Evolutionary conservation across 305 asterid species (phyloP), one percentile per base, ranked within the genome.

Genomic region (Nicotiana rustica): DNA sequence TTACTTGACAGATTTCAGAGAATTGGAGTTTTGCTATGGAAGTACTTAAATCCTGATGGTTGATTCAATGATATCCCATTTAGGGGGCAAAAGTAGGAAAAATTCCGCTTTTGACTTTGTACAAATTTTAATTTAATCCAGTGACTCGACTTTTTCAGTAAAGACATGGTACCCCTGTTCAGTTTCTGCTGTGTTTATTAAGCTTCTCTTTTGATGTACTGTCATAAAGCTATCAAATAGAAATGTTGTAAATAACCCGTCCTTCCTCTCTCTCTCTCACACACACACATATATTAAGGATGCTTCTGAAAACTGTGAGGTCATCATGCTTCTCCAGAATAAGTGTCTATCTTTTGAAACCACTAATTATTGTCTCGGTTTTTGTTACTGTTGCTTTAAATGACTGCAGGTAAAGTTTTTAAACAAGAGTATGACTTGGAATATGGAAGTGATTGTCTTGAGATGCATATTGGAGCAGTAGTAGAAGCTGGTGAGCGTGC

Each of bases 361-460:
- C 29, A 15, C 25, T 75, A 29, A 29, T 52, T 52, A 49, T 75
- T 33, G 25, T 75, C 80, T 76, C 65, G 29, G 10, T 33, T 35
- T 64, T 9, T 66, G 31, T 33, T 56, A 38, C 59, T 19, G 14
- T 5, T 79, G 33, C 56, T 31, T 65, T 70, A 49, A 65, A 8
- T 67, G 56, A 41, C 82, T 62, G 13, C 92, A 94, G 98, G 98
- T 73, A 66, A 94, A 84, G 97, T 94, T 82, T 84, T 90, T 66
- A 89, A 89, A 84, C 91, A 94, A 86, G 97, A 94, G 86, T 94
- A 94, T 67, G 94, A 88, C 82, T 89, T 94, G 91, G 98, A 94
- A 85, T 94, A 94, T 65, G 97, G 98, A 86, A 92, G 96, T 12
- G 98, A 94, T 84, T 92, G 96, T 73, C 91, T 94, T 67, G 98